Evolutionary conservation across 257 asterid genomes (phyloP).

Genomic region (Buddleja alternifolia): DNA sequence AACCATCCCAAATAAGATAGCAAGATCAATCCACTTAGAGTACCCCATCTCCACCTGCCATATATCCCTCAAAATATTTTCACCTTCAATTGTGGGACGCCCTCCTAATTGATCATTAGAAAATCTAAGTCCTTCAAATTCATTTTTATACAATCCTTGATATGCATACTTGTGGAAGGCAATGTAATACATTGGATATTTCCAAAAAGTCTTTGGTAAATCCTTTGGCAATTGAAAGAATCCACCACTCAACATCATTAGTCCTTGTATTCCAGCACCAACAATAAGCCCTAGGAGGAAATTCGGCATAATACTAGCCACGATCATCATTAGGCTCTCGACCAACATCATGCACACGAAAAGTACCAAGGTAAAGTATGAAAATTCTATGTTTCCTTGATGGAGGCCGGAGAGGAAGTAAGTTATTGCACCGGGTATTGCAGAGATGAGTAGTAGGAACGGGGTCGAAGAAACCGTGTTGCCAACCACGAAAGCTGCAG

Average conservation of each 20-base stretch:
- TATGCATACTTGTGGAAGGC: constrained; percentile 66
- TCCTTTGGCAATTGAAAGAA: constrained; percentile 61
- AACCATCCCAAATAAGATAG: constrained; percentile 52
- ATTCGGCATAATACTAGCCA: constrained; percentile 62
- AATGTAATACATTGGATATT: constrained; percentile 59
- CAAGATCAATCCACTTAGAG: constrained; percentile 68
- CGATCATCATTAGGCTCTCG: constrained; percentile 78
- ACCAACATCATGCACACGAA: constrained; percentile 62
- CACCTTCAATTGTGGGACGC: constrained; percentile 42
- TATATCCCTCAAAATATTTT: constrained; percentile 45
- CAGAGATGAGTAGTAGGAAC: constrained; percentile 52
- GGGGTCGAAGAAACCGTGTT: constrained; percentile 60
- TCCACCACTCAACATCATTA: constrained; percentile 73
- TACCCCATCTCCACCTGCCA: constrained; percentile 61
- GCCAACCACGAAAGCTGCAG: constrained; percentile 51
- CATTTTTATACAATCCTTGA: constrained; percentile 70
- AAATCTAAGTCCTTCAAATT: constrained; percentile 49
- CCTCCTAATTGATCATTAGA: constrained; percentile 2
- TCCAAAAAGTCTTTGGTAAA: constrained; percentile 60
- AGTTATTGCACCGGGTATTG: constrained; percentile 54
- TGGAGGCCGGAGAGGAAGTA: constrained; percentile 56
- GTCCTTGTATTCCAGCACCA: constrained; percentile 61
- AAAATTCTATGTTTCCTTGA: constrained; percentile 30
- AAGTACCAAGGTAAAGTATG: constrained; percentile 46
- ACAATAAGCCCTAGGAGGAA: constrained; percentile 55